Conservation (phyloP, 1,139 yeast genomes). For the Taphrina flavorubra region DNA sequence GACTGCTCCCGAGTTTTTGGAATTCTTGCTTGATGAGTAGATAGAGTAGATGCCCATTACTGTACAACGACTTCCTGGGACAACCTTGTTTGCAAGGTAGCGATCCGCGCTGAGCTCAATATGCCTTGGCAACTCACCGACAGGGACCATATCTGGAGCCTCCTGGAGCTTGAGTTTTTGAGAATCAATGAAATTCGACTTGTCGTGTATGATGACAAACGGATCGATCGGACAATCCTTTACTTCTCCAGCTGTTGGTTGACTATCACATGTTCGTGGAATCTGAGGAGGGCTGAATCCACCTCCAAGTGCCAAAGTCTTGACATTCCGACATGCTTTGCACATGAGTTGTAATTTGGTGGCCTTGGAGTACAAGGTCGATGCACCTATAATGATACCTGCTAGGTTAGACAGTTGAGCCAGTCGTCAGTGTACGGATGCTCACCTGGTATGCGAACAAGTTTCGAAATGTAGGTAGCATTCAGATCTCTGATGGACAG, state of each 20-base stretch:
- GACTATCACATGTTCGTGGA: conserved; percentile 72
- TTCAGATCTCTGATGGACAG: conserved; percentile 80
- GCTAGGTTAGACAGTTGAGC: background rate
- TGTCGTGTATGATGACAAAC: conserved; percentile 89
- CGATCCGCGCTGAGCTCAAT: conserved; percentile 87
- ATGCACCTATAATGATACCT: conserved; percentile 80
- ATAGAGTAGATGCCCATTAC: conserved; percentile 91
- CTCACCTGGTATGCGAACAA: conserved; percentile 83
- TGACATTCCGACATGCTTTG: conserved; percentile 82
- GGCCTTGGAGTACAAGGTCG: conserved; percentile 87
- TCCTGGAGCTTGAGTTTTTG: conserved; percentile 93
- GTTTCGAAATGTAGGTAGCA: conserved; percentile 85
- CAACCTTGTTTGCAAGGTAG: conserved; percentile 83
- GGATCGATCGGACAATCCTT: conserved; percentile 89
- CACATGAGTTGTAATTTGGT: conserved; percentile 85
- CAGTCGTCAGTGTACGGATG: background rate
- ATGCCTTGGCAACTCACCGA: conserved; percentile 98
- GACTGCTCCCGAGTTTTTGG: conserved; percentile 60
- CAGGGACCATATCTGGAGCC: conserved; percentile 97
- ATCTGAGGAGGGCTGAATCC: conserved; percentile 81
- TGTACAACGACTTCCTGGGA: conserved; percentile 95
- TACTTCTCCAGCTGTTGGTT: conserved; percentile 63
- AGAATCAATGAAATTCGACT: conserved; percentile 89
- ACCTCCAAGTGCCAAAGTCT: conserved; percentile 66
- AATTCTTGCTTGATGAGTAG: conserved; percentile 67